Evolutionary conservation across 2,329 filamentous ascomycete genomes (phyloP).

Genomic region (Penicillium sp.): DNA sequence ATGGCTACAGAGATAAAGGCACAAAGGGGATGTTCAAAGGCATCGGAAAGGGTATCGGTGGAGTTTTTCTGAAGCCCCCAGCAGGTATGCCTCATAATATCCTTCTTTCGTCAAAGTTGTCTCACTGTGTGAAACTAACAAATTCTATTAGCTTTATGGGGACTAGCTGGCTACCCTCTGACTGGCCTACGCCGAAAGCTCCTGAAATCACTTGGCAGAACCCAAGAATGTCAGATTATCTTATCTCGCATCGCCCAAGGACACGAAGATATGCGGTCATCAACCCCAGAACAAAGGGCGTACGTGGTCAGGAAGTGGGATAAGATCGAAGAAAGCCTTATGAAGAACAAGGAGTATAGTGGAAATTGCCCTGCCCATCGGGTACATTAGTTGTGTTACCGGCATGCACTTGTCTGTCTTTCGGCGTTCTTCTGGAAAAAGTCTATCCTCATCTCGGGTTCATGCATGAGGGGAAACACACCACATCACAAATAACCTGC

Average conservation of each 20-base stretch:
- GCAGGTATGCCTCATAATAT: constrained; percentile 57
- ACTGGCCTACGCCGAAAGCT: constrained; percentile 25
- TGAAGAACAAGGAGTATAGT: neutral
- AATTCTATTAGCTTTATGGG: constrained; percentile 22
- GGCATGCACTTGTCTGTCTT: neutral
- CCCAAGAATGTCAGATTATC: constrained; percentile 14
- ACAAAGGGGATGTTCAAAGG: constrained; percentile 73
- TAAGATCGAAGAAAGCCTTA: constrained; percentile 12
- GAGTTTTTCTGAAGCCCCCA: constrained; percentile 75
- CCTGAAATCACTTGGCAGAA: constrained; percentile 22
- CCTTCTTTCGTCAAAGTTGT: too few species aligned
- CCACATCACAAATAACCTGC: neutral
- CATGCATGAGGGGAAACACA: neutral
- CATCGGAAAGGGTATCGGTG: constrained; percentile 79
- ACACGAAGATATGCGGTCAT: constrained; percentile 20
- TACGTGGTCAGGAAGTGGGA: constrained; percentile 19
- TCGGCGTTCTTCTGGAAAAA: neutral
- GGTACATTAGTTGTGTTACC: neutral
- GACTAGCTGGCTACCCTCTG: constrained; percentile 26
- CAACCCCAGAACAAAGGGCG: constrained; percentile 13
- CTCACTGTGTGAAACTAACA: neutral
- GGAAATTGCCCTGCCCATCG: neutral
- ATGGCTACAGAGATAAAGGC: constrained; percentile 66
- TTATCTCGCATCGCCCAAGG: constrained; percentile 22
- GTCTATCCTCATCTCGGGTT: neutral